Evolutionary conservation across 441 rosid genomes (phyloP), one percentile per base, ranked within the genome.

Genomic region (Adansonia rubrostipa): DNA sequence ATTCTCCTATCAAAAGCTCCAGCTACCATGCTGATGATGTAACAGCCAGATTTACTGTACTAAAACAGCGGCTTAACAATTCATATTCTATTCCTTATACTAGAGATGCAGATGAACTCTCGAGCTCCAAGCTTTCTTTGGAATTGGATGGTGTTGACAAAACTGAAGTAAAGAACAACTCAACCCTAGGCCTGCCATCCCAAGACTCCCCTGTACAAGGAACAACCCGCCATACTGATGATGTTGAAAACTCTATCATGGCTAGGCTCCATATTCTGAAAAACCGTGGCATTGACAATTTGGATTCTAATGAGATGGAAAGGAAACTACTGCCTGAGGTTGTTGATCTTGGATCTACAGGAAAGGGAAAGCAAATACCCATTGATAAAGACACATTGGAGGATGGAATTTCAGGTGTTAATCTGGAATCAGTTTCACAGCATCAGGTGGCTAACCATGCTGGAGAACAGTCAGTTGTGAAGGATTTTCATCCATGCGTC

Each of bases 11-110:
- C 40, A 47, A 65, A 69, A 82, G 79, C 65, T 69, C 77, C 60
- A 82, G 81, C 81, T 75, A 71, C 76, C 74, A 74, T 76, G 77
- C 67, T 62, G 86, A 85, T 82, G 90, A 88, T 86, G 87, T 87
- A 51, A 78, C 87, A 80, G 86, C 88, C 45, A 87, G 91, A 63
- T 84, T 83, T 79, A 78, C 74, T 50, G 82, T 87, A 74, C 88
- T 90, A 44, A 88, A 85, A 81, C 45, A 57, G 83, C 80, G 72
- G 78, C 81, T 64, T 54, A 83, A 80, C 47, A 74, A 79, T 54
- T 79, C 79, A 47, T 80, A 68, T 73, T 42, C 83, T 67, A 24
- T 28, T 53, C 42, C 42, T 36, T 64, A 74, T 80, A 72, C 84
- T 64, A 42, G 69, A 33, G 70, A 67, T 61, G 67, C 15, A 24